Conservation (phyloP, 805 yeast species). For the Yarrowia sp. region DNA sequence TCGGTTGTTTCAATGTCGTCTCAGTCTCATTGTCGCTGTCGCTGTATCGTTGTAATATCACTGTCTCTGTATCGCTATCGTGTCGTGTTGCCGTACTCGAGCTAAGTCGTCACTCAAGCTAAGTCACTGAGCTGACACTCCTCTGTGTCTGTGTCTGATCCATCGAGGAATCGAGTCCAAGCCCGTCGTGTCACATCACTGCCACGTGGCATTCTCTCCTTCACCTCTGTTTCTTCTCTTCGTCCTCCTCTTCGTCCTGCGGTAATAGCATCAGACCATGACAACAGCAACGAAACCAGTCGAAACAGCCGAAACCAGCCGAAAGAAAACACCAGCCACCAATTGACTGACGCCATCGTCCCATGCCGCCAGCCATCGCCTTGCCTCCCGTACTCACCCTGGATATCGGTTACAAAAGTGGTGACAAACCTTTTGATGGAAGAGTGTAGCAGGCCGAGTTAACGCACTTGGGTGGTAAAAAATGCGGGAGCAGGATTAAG, state of each 20-base stretch:
- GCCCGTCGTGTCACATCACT: no score
- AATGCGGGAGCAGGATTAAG: slow-evolving; percentile 18
- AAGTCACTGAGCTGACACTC: no score
- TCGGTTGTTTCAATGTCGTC: no score
- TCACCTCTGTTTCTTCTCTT: not conserved
- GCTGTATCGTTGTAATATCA: no score
- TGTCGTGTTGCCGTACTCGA: no score
- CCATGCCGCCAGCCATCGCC: not conserved
- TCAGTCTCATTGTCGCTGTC: no score
- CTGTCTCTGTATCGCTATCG: no score
- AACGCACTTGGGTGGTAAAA: slow-evolving; percentile 23
- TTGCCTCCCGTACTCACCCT: slow-evolving; percentile 4
- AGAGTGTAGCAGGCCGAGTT: slow-evolving; percentile 24
- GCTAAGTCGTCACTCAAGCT: no score
- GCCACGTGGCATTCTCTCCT: no score
- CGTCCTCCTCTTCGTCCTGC: not conserved
- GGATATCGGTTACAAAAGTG: slow-evolving; percentile 25
- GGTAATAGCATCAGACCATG: not conserved
- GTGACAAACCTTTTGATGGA: slow-evolving; percentile 26
- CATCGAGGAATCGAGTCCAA: no score
- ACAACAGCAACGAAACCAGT: not conserved
- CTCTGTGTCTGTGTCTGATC: no score
- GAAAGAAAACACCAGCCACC: not conserved
- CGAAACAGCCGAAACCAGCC: no score
- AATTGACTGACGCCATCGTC: not conserved